These are phyloP conservation scores for Heracleum sosnowskyi DNA, from an alignment of 129 eudicot genomes.

Conservation along the genomic window DNA sequence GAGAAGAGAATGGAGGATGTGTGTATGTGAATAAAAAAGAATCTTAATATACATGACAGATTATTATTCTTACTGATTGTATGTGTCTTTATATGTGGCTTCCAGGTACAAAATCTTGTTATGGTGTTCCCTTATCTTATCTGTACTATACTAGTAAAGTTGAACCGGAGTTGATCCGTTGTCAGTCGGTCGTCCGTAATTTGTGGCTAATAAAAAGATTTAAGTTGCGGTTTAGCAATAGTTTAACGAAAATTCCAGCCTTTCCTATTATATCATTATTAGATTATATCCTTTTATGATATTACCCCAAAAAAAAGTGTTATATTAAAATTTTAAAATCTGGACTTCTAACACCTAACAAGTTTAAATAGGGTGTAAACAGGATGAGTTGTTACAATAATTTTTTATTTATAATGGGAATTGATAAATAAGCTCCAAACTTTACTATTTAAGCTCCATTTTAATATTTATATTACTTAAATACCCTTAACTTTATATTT, in stretches of 20 bases:
- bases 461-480: too few species aligned
- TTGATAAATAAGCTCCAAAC: too few species aligned
- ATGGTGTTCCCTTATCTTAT: not conserved
- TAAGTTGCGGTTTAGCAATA: not conserved
- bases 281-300: not conserved
- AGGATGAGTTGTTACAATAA: not conserved
- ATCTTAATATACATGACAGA: not conserved
- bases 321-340: too few species aligned
- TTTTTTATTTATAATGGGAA: too few species aligned
- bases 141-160: not conserved
- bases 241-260: not conserved
- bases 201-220: not conserved
- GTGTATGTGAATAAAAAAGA: not conserved
- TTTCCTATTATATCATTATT: too few species aligned
- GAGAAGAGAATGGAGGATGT: not conserved
- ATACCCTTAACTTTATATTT: too few species aligned
- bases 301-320: not conserved
- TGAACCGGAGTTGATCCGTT: not conserved
- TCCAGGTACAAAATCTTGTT: not conserved
- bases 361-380: not conserved
- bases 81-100: not conserved
- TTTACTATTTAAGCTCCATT: too few species aligned
- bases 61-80: not conserved
- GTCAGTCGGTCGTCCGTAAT: not conserved
- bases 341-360: not conserved